Conservation (phyloP, 805 yeast species). For the Naumovozyma baii region DNA sequence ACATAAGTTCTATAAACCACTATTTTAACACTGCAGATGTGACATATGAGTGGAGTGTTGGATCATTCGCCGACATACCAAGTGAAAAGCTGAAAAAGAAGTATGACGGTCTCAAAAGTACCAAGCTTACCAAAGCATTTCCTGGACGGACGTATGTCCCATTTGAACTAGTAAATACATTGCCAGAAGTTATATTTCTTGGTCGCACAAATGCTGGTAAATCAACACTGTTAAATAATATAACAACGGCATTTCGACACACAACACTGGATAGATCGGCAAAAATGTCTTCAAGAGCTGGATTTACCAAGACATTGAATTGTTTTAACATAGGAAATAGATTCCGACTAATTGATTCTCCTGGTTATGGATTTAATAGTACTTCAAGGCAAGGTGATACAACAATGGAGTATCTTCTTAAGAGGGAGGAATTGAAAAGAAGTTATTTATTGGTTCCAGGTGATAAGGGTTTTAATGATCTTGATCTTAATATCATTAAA, state of each 20-base stretch:
- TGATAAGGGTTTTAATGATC: constrained; percentile 45
- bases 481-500: constrained; percentile 46
- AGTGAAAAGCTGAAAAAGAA: constrained; percentile 16
- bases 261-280: constrained; percentile 36
- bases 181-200: constrained; percentile 68
- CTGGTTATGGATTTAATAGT: constrained; percentile 82
- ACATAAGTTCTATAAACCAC: constrained; percentile 24
- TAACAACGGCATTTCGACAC: constrained; percentile 36
- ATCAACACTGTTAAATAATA: constrained; percentile 59
- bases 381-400: constrained; percentile 57
- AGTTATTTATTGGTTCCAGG: constrained; percentile 57
- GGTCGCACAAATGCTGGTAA: constrained; percentile 87
- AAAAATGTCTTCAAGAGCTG: constrained; percentile 44
- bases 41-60: constrained; percentile 52
- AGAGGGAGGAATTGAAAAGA: constrained; percentile 44
- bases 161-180: constrained; percentile 26
- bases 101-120: constrained; percentile 2
- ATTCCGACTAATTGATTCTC: constrained; percentile 68
- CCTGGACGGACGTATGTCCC: constrained; percentile 23
- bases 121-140: constrained; percentile 15
- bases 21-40: constrained; percentile 41
- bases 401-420: constrained; percentile 51
- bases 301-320: constrained; percentile 53
- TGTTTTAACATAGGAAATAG: constrained; percentile 58
- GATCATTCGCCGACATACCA: constrained; percentile 46